Conservation (phyloP, 202 grass and related monocot genomes). For the Dendrocalamus latiflorus region DNA sequence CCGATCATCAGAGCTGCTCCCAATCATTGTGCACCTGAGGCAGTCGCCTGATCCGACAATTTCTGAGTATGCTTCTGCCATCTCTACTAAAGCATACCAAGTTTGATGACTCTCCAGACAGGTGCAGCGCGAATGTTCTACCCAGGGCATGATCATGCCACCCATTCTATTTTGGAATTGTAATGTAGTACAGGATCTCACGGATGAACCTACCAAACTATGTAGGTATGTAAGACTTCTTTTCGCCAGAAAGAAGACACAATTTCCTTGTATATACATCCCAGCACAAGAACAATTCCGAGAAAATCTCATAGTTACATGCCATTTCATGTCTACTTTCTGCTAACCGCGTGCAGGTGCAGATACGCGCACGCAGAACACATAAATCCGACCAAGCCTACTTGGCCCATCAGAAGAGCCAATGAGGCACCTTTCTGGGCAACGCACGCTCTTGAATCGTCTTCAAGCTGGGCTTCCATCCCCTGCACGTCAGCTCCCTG, state of each 20-base stretch:
- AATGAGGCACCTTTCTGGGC: no score
- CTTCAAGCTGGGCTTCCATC: no score
- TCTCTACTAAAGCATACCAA: slow-evolving; percentile 48
- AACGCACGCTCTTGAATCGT: no score
- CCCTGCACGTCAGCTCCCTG: no score
- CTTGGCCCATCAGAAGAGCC: no score
- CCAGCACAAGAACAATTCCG: neutral
- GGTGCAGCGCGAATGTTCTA: neutral
- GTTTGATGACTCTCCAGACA: slow-evolving; percentile 4
- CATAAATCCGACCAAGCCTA: no score
- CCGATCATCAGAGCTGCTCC: slow-evolving; percentile 66
- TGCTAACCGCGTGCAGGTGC: no score
- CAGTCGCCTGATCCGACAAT: slow-evolving; percentile 61
- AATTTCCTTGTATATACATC: neutral
- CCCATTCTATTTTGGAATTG: neutral
- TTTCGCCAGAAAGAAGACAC: neutral
- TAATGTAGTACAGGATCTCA: neutral
- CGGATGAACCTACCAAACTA: neutral
- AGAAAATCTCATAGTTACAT: neutral
- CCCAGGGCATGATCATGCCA: neutral
- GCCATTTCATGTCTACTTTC: neutral
- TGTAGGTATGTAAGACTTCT: neutral
- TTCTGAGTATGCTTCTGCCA: slow-evolving; percentile 58
- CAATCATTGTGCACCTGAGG: slow-evolving; percentile 60
- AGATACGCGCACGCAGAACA: no score